These are phyloP conservation scores for Leccinum truebloodii DNA, from an alignment of 768 basidiomycete genomes.

Conservation along the genomic window DNA sequence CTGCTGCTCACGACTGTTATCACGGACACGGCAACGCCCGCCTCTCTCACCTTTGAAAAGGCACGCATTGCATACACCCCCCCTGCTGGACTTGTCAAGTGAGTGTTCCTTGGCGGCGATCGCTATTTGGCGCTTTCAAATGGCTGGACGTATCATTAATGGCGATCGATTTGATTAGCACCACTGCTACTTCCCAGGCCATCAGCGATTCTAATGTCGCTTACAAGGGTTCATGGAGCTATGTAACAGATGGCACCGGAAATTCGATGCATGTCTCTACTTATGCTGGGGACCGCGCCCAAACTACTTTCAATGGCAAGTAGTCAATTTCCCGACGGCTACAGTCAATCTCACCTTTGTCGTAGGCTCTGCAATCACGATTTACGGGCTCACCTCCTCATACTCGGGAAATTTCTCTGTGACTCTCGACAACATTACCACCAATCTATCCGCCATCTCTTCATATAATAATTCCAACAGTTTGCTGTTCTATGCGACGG, in stretches of 20 bases:
- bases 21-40: slow-evolving; percentile 32
- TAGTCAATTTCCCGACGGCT: slow-evolving; percentile 11
- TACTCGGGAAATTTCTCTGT: slow-evolving; percentile 60
- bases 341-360: slow-evolving; percentile 5
- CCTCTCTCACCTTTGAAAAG: slow-evolving; percentile 56
- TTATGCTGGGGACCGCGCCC: slow-evolving; percentile 47
- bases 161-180: slow-evolving; percentile 31
- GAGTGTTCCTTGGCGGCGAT: slow-evolving; percentile 20
- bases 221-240: slow-evolving; percentile 59
- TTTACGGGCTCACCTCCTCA: slow-evolving; percentile 62
- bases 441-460: slow-evolving; percentile 49
- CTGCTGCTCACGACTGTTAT: slow-evolving; percentile 54
- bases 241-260: slow-evolving; percentile 34
- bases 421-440: slow-evolving; percentile 50
- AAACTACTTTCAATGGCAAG: slow-evolving; percentile 49
- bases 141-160: slow-evolving; percentile 18
- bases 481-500: slow-evolving; percentile 64
- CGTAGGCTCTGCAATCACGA: slow-evolving; percentile 59
- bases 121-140: slow-evolving; percentile 4
- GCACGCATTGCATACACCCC: slow-evolving; percentile 49
- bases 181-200: slow-evolving; percentile 36
- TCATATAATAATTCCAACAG: slow-evolving; percentile 52
- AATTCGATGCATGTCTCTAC: slow-evolving; percentile 34
- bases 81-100: slow-evolving; percentile 37
- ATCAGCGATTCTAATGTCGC: slow-evolving; percentile 48